Evolutionary conservation across 768 basidiomycete species (phyloP).

Genomic region (Lactarius akahatsu): DNA sequence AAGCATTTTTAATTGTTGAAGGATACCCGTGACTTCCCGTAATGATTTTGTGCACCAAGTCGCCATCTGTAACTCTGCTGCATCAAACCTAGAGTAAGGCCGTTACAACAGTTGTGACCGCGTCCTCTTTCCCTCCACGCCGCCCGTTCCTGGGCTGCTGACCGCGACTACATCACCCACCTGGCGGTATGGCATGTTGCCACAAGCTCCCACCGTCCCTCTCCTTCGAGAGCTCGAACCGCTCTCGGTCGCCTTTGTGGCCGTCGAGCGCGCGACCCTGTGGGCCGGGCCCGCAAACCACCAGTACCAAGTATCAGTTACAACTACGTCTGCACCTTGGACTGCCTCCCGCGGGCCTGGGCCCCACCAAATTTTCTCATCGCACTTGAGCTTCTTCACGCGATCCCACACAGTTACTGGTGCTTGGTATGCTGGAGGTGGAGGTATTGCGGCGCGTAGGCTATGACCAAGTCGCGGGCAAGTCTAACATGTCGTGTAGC

Average conservation of each 20-base stretch:
- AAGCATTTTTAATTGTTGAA: not conserved
- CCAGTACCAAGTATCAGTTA: conserved; percentile 92
- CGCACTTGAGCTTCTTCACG: conserved; percentile 71
- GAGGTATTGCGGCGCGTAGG: conserved; percentile 80
- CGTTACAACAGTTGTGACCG: conserved; percentile 58
- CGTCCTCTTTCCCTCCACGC: conserved; percentile 67
- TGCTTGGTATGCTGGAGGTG: conserved; percentile 57
- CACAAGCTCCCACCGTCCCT: conserved; percentile 61
- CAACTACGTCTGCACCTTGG: conserved; percentile 85
- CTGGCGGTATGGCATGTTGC: conserved; percentile 37
- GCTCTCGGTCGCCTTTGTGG: conserved; percentile 64
- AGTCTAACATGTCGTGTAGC: conserved; percentile 91
- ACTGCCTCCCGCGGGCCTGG: conserved; percentile 84
- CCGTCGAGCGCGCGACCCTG: conserved; percentile 62
- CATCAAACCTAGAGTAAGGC: conserved; percentile 33
- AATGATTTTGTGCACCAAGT: too few relatives aligned
- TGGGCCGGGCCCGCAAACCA: too few relatives aligned
- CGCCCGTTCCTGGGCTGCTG: conserved; percentile 45
- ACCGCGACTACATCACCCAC: conserved; percentile 25
- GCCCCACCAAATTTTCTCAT: conserved; percentile 71
- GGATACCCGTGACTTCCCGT: not conserved
- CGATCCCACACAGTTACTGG: conserved; percentile 77
- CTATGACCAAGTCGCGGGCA: conserved; percentile 89
- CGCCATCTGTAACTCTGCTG: too few relatives aligned
- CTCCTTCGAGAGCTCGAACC: conserved; percentile 72